These are phyloP conservation scores for Trichothecium sympodiale DNA, from an alignment of 2,329 filamentous ascomycete species.

Conservation along the genomic window DNA sequence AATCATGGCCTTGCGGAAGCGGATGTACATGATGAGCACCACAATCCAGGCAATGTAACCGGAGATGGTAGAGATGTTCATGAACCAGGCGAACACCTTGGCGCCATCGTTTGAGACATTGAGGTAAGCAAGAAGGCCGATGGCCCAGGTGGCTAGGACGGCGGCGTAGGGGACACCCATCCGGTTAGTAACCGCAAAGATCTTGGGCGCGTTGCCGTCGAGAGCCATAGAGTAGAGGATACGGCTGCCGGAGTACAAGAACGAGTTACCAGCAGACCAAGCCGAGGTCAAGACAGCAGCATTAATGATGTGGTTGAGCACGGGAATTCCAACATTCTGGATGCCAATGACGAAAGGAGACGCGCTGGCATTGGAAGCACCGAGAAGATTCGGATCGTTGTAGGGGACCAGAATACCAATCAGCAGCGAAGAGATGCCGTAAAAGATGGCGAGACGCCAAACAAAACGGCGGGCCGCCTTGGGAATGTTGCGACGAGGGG, in stretches of 20 bases:
- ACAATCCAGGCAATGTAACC: constrained; percentile 51
- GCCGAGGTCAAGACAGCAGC: constrained; percentile 56
- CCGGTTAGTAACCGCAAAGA: constrained; percentile 49
- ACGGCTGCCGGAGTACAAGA: constrained; percentile 56
- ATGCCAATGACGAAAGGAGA: constrained; percentile 60
- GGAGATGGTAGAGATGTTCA: constrained; percentile 55
- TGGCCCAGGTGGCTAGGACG: constrained; percentile 41
- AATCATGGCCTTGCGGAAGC: constrained; percentile 45
- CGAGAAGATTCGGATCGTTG: constrained; percentile 49
- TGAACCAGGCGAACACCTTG: constrained; percentile 60
- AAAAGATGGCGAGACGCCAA: constrained; percentile 52
- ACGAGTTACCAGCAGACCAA: constrained; percentile 49
- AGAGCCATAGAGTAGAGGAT: constrained; percentile 59
- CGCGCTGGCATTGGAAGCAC: constrained; percentile 43
- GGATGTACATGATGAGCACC: constrained; percentile 46
- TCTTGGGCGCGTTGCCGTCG: constrained; percentile 51
- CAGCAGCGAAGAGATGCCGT: constrained; percentile 49
- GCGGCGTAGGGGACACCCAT: constrained; percentile 49
- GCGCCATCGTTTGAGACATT: constrained; percentile 53
- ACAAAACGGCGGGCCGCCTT: constrained; percentile 52
- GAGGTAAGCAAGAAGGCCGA: constrained; percentile 59
- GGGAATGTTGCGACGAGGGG: constrained; percentile 54
- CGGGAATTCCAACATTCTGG: constrained; percentile 50
- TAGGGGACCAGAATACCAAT: constrained; percentile 54
- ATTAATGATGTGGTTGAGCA: constrained; percentile 57